A percentile compares a stretch with the other conserved stretches of the same genome.
These are phyloP conservation scores for Podila epicladia DNA, from an alignment of 192 early-diverging fungal species.

Conservation along the genomic window DNA sequence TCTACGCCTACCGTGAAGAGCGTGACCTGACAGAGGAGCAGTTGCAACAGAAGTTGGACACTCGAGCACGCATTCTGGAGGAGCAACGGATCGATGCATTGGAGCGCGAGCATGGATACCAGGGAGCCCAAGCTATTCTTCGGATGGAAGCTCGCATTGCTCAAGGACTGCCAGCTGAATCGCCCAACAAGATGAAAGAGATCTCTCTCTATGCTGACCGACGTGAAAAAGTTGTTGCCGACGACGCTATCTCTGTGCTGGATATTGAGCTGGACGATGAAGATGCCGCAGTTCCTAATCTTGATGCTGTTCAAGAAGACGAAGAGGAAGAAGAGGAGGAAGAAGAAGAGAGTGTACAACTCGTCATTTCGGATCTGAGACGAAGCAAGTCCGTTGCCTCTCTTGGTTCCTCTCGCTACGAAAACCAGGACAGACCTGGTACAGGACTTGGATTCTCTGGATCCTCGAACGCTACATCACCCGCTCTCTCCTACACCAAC, in stretches of 20 bases:
- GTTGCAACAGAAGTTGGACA: constrained; percentile 29
- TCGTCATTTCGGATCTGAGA: constrained; percentile 26
- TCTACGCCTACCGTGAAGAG: constrained; percentile 47
- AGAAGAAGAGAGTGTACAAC: constrained; percentile 35
- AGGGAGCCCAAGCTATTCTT: constrained; percentile 30
- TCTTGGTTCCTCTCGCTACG: constrained; percentile 23
- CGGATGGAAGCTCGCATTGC: constrained; percentile 46
- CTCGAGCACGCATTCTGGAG: constrained; percentile 20
- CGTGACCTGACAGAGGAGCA: constrained; percentile 36
- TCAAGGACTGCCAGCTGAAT: constrained; percentile 43
- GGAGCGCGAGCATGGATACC: constrained; percentile 34
- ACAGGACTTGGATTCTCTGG: neutral
- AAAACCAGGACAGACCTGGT: constrained; percentile 19
- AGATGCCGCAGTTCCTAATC: constrained; percentile 13
- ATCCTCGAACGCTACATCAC: neutral
- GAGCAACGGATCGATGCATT: constrained; percentile 29
- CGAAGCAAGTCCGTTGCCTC: constrained; percentile 34
- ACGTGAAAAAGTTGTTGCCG: constrained; percentile 39
- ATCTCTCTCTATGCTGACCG: constrained; percentile 39
- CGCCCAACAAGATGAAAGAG: constrained; percentile 30
- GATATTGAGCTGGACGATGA: constrained; percentile 37
- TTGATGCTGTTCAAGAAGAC: constrained; percentile 19
- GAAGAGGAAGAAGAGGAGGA: constrained; percentile 30
- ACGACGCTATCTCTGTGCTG: constrained; percentile 41
- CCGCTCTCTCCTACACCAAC: neutral